These are phyloP conservation scores for Middelhovenomyces tepae DNA, from an alignment of 805 yeast species.

Conservation along the genomic window DNA sequence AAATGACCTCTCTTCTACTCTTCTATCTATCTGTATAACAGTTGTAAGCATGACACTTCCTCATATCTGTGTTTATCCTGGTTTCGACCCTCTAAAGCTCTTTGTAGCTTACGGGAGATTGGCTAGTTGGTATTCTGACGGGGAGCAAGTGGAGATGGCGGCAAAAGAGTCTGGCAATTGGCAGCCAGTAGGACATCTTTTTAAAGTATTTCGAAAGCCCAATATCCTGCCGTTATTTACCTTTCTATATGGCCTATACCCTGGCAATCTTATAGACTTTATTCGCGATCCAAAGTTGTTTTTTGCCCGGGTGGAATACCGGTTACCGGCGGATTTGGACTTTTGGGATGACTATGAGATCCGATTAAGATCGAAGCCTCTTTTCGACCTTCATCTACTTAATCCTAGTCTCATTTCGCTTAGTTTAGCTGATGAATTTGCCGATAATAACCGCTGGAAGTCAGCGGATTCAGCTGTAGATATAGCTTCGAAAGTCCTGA, in stretches of 20 bases:
- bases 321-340: constrained; percentile 17
- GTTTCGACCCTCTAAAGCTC: constrained; percentile 32
- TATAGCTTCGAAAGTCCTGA: no score
- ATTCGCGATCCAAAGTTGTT: constrained; percentile 35
- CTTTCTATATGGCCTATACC: constrained; percentile 50
- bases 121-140: constrained; percentile 27
- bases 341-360: constrained; percentile 31
- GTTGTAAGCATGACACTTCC: constrained; percentile 39
- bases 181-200: constrained; percentile 15
- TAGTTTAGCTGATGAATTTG: constrained; percentile 30
- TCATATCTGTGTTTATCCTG: constrained; percentile 31
- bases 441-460: constrained; percentile 23
- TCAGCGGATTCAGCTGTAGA: constrained; percentile 29
- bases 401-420: constrained; percentile 42
- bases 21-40: constrained; percentile 31
- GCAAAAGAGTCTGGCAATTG: constrained; percentile 18
- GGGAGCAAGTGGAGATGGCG: background rate
- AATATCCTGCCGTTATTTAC: constrained; percentile 34
- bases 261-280: constrained; percentile 39
- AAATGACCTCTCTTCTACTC: constrained; percentile 34
- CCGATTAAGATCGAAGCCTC: constrained; percentile 21
- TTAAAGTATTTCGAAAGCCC: constrained; percentile 16
- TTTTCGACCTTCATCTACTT: constrained; percentile 31
- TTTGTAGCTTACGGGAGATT: constrained; percentile 39
- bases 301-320: constrained; percentile 17